Evolutionary conservation across 202 grass and related monocot species (phyloP), one percentile per base, ranked within the genome.

Genomic region (Alloteropsis angusta): DNA sequence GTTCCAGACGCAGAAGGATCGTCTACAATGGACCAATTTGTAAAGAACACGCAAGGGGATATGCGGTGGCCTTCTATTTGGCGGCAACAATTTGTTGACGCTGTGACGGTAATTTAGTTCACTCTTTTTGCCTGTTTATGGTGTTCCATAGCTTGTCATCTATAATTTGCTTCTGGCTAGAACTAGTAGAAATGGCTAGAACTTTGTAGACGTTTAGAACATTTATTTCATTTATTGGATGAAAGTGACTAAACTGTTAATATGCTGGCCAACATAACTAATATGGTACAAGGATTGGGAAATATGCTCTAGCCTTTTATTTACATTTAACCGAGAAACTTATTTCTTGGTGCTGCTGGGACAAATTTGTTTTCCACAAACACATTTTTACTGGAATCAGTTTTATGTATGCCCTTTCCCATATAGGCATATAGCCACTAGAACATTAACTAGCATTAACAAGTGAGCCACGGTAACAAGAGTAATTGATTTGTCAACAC

Each of bases 81-180:
- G 93, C 26, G 50, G 81, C 74, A 84, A 87, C 90, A 97, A 76
- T 93, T 93, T 87, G 22, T 85, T 32, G 85, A 91, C 72, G 79
- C 83, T 76, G 6, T 85, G 37, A 91, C 1, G 78, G 93, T 97
- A 89, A 79, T 63, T 76, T 85, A 37, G 46, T 49, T 85, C 36
- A 8, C 12, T 46, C 17, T 25, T 47, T 36, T 36, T 63, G 42
- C 54, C 32, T 55, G 23, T 68, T 21, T 54, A 35, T 74, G 13
- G 39, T 65, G 65, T 42, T 36, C 36, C 55, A 64, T 83, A 41
- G 6, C 28, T 66, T 76, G 5, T 61, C 46, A 49, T 46, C 32
- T 37, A 8, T 49, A 59, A 36, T 36, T 36, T 36, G 28, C 28
- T 30, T 30, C 3, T 30, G 28, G 28, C 28, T 30, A 30, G 28